phyloP scores from a whole-genome alignment of 768 basidiomycete species.

The Russula olivacea region DNA sequence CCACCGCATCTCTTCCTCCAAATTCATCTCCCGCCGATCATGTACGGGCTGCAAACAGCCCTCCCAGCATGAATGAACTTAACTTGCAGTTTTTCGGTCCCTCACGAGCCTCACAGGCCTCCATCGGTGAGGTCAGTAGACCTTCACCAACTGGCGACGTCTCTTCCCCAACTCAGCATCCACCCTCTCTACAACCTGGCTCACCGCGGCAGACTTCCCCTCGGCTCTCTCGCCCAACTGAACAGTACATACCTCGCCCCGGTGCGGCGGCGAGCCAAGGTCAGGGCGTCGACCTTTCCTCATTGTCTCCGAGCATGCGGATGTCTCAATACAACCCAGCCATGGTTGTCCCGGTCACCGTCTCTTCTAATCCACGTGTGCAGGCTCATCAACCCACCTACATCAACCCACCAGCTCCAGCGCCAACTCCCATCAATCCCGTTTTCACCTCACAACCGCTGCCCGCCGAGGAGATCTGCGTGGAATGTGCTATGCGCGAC shows the following conservation, averaged over 20 bases:
- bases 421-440: constrained; percentile 54
- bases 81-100: constrained; percentile 12
- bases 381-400: constrained; percentile 74
- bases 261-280: neutral
- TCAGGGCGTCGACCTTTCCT: neutral
- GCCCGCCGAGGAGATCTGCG: constrained; percentile 73
- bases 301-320: constrained; percentile 12
- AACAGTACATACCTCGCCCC: constrained; percentile 2
- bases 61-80: constrained; percentile 12
- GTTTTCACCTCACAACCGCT: constrained; percentile 47
- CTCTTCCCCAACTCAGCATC: constrained; percentile 1
- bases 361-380: constrained; percentile 61
- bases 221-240: constrained; percentile 4
- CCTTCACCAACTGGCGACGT: constrained; percentile 1
- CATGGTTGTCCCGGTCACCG: constrained; percentile 45
- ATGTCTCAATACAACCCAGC: constrained; percentile 18
- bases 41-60: constrained; percentile 5
- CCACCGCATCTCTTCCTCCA: neutral
- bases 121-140: constrained; percentile 12
- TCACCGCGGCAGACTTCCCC: constrained; percentile 5
- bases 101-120: constrained; percentile 23
- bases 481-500: constrained; percentile 98
- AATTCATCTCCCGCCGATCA: constrained; percentile 10
- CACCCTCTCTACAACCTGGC: neutral
- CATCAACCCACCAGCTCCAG: constrained; percentile 51